These are phyloP conservation scores for Aegle marmelos DNA, from an alignment of 345 rosid genomes.

Conservation along the genomic window DNA sequence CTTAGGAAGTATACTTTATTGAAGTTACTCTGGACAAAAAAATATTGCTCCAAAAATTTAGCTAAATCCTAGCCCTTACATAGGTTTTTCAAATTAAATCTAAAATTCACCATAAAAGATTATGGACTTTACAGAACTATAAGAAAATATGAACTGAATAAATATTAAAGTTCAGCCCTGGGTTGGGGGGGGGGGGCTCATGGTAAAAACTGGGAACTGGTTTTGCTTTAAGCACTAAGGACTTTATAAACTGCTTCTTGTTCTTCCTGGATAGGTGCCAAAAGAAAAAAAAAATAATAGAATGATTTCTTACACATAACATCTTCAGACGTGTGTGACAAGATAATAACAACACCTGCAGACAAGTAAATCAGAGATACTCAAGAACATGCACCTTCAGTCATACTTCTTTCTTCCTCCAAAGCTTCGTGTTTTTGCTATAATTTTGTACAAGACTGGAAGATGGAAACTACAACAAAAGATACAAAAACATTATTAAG, in stretches of 20 bases:
- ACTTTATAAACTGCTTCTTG: conserved; percentile 92
- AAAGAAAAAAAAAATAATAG: neutral
- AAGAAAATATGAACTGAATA: too few species aligned
- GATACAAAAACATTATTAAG: conserved; percentile 9
- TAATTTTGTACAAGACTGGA: conserved; percentile 74
- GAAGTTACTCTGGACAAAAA: neutral
- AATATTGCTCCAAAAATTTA: neutral
- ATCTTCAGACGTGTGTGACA: neutral
- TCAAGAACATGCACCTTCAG: conserved; percentile 45
- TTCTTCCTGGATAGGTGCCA: conserved; percentile 60
- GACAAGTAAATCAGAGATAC: neutral
- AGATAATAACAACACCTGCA: neutral
- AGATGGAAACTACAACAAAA: conserved; percentile 12
- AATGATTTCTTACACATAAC: neutral
- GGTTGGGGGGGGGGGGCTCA: conserved; percentile 84
- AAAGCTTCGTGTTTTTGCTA: conserved; percentile 79
- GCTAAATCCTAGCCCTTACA: neutral
- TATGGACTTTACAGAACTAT: neutral
- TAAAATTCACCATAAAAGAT: neutral
- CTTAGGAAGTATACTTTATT: neutral
- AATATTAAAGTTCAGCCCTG: too few species aligned
- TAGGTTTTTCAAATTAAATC: neutral
- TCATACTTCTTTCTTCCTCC: conserved; percentile 77
- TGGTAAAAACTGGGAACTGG: conserved; percentile 95
- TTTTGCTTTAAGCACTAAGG: conserved; percentile 74